A percentile compares a stretch with the other conserved stretches of the same genome.
These are phyloP conservation scores for Monilinia polystroma DNA, from an alignment of 2,329 filamentous ascomycete genomes.

Conservation along the genomic window DNA sequence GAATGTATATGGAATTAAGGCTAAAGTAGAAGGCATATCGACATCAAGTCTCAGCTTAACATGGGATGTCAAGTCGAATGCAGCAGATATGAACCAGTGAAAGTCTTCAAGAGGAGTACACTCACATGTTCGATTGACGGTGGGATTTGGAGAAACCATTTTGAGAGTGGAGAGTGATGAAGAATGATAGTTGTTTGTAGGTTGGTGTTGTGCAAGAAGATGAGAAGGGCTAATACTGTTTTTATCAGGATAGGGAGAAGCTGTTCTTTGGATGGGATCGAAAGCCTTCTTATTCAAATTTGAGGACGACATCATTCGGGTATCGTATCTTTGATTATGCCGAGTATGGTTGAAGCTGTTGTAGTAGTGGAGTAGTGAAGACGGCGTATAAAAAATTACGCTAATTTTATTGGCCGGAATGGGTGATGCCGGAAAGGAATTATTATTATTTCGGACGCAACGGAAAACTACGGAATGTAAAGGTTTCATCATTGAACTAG, in stretches of 20 bases:
- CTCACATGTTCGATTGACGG: slow-evolving; percentile 55
- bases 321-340: slow-evolving; percentile 17
- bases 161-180: slow-evolving; percentile 38
- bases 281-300: slow-evolving; percentile 23
- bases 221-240: slow-evolving; percentile 32
- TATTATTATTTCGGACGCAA: slow-evolving; percentile 16
- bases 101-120: slow-evolving; percentile 40
- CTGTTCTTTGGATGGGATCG: slow-evolving; percentile 34
- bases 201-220: slow-evolving; percentile 32
- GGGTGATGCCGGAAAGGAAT: slow-evolving; percentile 21
- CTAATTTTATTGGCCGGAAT: slow-evolving; percentile 24
- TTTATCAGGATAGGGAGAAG: slow-evolving; percentile 39
- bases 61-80: not conserved
- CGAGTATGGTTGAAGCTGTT: slow-evolving; percentile 19
- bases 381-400: slow-evolving; percentile 17
- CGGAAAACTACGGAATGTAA: slow-evolving; percentile 21
- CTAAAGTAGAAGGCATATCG: not conserved
- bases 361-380: slow-evolving; percentile 21
- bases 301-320: slow-evolving; percentile 19
- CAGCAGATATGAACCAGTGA: not conserved
- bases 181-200: slow-evolving; percentile 33
- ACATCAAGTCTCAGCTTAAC: not conserved
- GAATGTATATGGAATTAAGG: not conserved
- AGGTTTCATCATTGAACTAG: slow-evolving; percentile 11
- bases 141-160: slow-evolving; percentile 23